Evolutionary conservation across 2,329 filamentous ascomycete genomes (phyloP).

Genomic region (Sclerotinia trifoliorum): DNA sequence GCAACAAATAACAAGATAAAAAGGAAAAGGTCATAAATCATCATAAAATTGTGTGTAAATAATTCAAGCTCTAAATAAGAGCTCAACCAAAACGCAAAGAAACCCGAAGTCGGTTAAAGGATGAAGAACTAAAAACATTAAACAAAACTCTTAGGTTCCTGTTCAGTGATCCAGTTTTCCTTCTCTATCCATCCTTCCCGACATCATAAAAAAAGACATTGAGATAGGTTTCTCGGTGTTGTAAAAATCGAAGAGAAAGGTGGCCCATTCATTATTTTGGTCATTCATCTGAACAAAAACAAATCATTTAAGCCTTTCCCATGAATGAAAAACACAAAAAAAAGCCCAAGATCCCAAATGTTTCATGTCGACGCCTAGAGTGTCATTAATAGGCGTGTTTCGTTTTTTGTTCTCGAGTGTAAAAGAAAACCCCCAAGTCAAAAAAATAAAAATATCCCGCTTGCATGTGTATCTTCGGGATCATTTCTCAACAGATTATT

Average conservation of each 20-base stretch:
- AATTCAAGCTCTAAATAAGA: neutral
- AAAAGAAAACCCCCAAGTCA: slow-evolving; percentile 21
- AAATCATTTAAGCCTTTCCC: slow-evolving; percentile 24
- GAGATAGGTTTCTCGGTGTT: slow-evolving; percentile 16
- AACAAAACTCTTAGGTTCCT: slow-evolving; percentile 13
- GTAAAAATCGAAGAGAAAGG: slow-evolving; percentile 7
- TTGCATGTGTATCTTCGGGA: slow-evolving; percentile 38
- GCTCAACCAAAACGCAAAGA: neutral
- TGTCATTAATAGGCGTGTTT: slow-evolving; percentile 38
- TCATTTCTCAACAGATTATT: slow-evolving; percentile 31
- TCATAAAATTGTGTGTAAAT: slow-evolving; percentile 18
- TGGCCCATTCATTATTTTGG: slow-evolving; percentile 20
- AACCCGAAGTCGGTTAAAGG: slow-evolving; percentile 1
- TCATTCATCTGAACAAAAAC: slow-evolving; percentile 20
- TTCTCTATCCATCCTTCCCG: slow-evolving; percentile 19
- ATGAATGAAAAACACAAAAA: slow-evolving; percentile 17
- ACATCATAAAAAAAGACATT: slow-evolving; percentile 17
- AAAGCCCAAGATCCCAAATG: slow-evolving; percentile 9
- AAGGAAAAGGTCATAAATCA: slow-evolving; percentile 21
- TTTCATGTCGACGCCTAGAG: slow-evolving; percentile 33
- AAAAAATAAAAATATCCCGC: slow-evolving; percentile 10
- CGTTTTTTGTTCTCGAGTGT: slow-evolving; percentile 17
- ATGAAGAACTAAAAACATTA: neutral
- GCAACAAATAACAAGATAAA: slow-evolving; percentile 9
- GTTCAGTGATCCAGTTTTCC: slow-evolving; percentile 18